Evolutionary conservation across 2,329 filamentous ascomycete genomes (phyloP).

Genomic region (Calycina marina): DNA sequence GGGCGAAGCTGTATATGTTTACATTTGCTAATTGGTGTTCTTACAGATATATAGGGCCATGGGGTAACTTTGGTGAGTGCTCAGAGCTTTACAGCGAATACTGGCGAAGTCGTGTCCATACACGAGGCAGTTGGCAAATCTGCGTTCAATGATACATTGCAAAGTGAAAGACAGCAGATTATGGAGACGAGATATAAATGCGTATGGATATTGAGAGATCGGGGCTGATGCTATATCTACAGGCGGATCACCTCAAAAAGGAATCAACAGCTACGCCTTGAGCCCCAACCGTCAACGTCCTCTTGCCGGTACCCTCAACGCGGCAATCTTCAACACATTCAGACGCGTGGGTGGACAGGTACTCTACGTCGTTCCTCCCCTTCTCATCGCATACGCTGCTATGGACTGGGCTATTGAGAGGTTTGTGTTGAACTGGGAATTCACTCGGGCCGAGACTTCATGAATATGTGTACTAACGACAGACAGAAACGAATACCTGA

Average conservation of each 20-base stretch:
- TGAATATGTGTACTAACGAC: constrained; percentile 4
- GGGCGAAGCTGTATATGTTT: neutral
- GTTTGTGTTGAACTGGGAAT: constrained; percentile 36
- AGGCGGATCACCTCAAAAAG: constrained; percentile 47
- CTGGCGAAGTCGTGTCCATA: too few relatives aligned
- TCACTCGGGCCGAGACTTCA: neutral
- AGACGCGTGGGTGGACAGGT: constrained; percentile 75
- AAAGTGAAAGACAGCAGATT: too few relatives aligned
- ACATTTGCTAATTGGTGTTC: constrained; percentile 12
- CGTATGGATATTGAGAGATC: neutral
- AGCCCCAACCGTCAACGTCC: constrained; percentile 82
- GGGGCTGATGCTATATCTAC: constrained; percentile 15
- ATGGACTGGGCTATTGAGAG: constrained; percentile 87
- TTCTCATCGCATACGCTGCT: constrained; percentile 63
- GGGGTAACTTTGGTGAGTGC: constrained; percentile 23
- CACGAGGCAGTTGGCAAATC: too few relatives aligned
- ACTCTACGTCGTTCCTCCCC: constrained; percentile 73
- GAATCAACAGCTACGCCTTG: constrained; percentile 57
- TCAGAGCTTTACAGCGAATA: constrained; percentile 6
- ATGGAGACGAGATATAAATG: neutral
- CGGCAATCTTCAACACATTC: constrained; percentile 91
- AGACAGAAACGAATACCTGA: constrained; percentile 61
- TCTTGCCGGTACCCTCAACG: constrained; percentile 61
- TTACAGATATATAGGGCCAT: constrained; percentile 20
- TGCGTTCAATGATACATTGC: too few relatives aligned